phyloP scores from a whole-genome alignment of 2,329 filamentous ascomycete species.

The Aureobasidium sp. region DNA sequence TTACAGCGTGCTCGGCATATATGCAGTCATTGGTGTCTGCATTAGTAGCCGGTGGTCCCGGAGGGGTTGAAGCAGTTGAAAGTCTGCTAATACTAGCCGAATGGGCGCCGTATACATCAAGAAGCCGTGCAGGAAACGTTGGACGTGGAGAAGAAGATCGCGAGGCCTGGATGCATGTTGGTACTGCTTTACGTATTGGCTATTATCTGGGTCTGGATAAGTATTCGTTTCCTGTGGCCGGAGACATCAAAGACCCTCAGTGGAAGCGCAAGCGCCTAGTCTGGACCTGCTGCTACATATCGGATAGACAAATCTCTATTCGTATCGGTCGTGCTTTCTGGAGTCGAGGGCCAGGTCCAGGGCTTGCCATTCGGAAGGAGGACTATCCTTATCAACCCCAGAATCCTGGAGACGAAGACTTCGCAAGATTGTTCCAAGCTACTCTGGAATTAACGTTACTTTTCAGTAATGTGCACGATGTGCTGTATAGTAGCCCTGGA shows the following conservation, averaged over 20 bases:
- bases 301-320: constrained; percentile 60
- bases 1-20: constrained; percentile 58
- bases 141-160: constrained; percentile 66
- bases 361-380: constrained; percentile 54
- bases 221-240: constrained; percentile 56
- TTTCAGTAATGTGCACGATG: constrained; percentile 66
- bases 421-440: constrained; percentile 61
- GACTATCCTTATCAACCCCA: constrained; percentile 58
- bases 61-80: constrained; percentile 62
- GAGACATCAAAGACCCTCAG: constrained; percentile 49
- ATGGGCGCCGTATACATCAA: constrained; percentile 61
- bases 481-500: constrained; percentile 62
- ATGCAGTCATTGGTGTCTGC: constrained; percentile 62
- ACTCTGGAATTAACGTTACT: constrained; percentile 63
- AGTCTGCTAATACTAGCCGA: constrained; percentile 62
- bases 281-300: constrained; percentile 62
- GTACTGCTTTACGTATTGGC: constrained; percentile 58
- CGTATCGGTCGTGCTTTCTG: constrained; percentile 65
- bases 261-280: constrained; percentile 57
- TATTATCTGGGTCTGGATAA: constrained; percentile 64
- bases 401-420: constrained; percentile 54
- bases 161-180: constrained; percentile 70
- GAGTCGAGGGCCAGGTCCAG: constrained; percentile 61
- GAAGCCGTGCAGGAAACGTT: constrained; percentile 52
- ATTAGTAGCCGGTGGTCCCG: constrained; percentile 57